Conservation (phyloP, 2,329 filamentous ascomycete genomes). For the Cladosporium cucumerinum region DNA sequence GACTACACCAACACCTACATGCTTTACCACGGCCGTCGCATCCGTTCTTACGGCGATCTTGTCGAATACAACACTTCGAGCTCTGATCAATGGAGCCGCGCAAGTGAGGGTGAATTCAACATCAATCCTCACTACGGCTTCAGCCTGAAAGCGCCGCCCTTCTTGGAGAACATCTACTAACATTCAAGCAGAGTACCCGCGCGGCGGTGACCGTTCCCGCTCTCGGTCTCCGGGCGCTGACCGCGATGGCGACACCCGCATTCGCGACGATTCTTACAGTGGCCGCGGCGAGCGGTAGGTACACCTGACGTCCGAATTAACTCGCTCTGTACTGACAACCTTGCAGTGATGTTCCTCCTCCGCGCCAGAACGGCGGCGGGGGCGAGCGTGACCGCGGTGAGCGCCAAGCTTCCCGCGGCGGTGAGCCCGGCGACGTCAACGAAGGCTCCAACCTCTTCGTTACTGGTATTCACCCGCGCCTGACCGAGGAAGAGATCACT, state of each 20-base stretch:
- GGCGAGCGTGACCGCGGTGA: constrained; percentile 8
- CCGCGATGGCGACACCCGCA: constrained; percentile 54
- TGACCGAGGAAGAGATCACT: constrained; percentile 84
- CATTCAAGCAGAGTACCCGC: constrained; percentile 48
- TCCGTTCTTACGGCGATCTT: constrained; percentile 10
- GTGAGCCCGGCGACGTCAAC: constrained; percentile 66
- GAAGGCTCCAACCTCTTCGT: constrained; percentile 98
- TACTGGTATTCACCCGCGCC: constrained; percentile 91
- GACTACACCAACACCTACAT: constrained; percentile 19
- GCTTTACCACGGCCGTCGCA: constrained; percentile 3
- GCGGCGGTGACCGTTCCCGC: constrained; percentile 59
- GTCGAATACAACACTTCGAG: constrained; percentile 15
- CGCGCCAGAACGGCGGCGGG: constrained; percentile 24
- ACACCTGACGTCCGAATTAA: not conserved
- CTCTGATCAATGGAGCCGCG: constrained; percentile 10
- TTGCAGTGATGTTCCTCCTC: constrained; percentile 46
- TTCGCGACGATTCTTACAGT: constrained; percentile 63
- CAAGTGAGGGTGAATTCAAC: constrained; percentile 18
- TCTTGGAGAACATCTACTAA: constrained; percentile 15
- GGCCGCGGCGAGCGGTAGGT: constrained; percentile 55
- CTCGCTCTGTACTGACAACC: constrained; percentile 17
- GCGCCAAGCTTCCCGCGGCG: constrained; percentile 35
- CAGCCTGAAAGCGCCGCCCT: not conserved
- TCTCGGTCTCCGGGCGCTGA: constrained; percentile 61
- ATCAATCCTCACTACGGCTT: constrained; percentile 16